Conservation (phyloP, 140 eudicot genomes). For the Erigeron philadelphicus region DNA sequence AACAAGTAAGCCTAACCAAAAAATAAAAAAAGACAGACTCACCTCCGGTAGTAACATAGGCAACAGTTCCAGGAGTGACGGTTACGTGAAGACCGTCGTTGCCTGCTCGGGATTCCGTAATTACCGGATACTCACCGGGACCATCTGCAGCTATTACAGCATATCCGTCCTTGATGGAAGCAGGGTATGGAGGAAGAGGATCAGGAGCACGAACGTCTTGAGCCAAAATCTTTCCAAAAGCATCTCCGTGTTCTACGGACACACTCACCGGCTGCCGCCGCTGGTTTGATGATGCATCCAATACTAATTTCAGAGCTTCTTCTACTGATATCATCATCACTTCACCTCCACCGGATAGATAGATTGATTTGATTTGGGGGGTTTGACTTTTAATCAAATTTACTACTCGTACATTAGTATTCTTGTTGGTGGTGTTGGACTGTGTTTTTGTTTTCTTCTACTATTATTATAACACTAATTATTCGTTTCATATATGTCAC, state of each 20-base stretch:
- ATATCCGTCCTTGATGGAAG: constrained; percentile 94
- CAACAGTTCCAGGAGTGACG: constrained; percentile 78
- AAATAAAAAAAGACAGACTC: too few relatives aligned
- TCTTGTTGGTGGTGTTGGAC: too few relatives aligned
- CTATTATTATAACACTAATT: too few relatives aligned
- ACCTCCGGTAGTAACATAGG: constrained; percentile 97
- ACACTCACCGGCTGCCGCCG: constrained; percentile 56
- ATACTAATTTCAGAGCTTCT: constrained; percentile 55
- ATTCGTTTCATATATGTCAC: too few relatives aligned
- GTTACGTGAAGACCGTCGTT: constrained; percentile 72
- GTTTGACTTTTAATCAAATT: too few relatives aligned
- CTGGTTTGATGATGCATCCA: constrained; percentile 34
- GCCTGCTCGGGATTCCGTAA: constrained; percentile 93
- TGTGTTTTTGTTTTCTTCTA: too few relatives aligned
- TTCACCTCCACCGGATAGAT: not conserved
- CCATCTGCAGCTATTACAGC: constrained; percentile 95
- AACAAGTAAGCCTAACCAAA: not conserved
- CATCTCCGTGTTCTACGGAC: constrained; percentile 49
- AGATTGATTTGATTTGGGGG: too few relatives aligned
- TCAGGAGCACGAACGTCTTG: constrained; percentile 70
- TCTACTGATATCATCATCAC: constrained; percentile 54
- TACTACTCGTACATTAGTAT: too few relatives aligned
- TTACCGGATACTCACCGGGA: constrained; percentile 79
- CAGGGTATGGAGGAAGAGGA: constrained; percentile 95
- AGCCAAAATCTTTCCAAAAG: constrained; percentile 65